Evolutionary conservation across 1,284 basidiomycete genomes (phyloP), one percentile per base, ranked within the genome.

Genomic region (Heterobasidion irregulare): DNA sequence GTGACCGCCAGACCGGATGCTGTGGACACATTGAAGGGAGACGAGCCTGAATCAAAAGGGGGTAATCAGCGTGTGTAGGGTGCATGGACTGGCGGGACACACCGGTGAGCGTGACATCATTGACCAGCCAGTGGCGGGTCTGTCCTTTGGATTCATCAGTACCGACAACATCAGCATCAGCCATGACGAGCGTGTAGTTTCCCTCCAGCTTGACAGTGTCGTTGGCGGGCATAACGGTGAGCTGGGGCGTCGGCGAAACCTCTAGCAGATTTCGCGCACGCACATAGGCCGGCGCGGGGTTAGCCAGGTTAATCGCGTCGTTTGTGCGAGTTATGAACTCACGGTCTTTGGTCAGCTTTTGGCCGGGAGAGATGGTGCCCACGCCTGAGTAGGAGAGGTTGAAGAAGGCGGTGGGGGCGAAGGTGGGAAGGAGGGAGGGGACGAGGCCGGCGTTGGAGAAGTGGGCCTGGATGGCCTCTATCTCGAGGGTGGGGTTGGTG

Each of bases 121-220:
- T 92, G 59, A 84, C 80, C 51, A 93, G 80, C 89, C 89, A 93
- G 72, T 92, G 91, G 58, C 88, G 80, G 55, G 81, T 88, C 59
- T 81, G 79, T 18, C 78, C 80, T 9, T 69, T 66, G 46, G 72
- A 66, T 56, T 80, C 70, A 60, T 84, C 75, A 41, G 74, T 66
- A 46, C 84, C 85, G 46, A 83, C 80, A 35, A 76, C 63, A 58
- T 80, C 81, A 15, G 84, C 84, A 63, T 92, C 89, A 41, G 83
- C 77, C 83, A 91, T 85, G 38, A 77, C 71, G 50, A 91, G 63
- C n/a, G 87, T 89, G 68, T 76, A 88, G 41, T 65, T 75, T 15
- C 75, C 76, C 48, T 62, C 65, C 43, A 82, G 63, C 6, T 66
- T 55, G 33, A 72, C 70, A 36, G 75, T 73, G 12, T 73, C 66